These are phyloP conservation scores for Nicotiana otophora DNA, from an alignment of 257 asterid genomes.

Conservation along the genomic window DNA sequence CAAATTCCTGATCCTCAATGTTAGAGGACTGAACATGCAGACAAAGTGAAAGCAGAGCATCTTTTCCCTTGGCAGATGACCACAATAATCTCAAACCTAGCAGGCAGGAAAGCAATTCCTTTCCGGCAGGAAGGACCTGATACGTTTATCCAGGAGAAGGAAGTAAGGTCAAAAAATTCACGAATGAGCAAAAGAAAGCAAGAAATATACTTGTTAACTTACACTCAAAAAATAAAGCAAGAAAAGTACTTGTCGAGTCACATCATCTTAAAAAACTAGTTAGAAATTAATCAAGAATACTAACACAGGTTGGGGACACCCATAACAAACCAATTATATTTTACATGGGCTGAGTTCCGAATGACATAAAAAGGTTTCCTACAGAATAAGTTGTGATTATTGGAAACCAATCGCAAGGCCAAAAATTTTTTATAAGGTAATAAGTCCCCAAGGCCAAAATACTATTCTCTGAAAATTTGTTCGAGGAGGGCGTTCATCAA, in stretches of 20 bases:
- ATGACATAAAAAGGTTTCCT: background rate
- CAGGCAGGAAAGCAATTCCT: constrained; percentile 60
- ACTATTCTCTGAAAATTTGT: background rate
- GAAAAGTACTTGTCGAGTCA: background rate
- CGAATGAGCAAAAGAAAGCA: background rate
- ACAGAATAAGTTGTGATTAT: background rate
- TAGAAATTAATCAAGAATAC: background rate
- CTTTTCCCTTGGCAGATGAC: constrained; percentile 51
- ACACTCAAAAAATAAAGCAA: background rate
- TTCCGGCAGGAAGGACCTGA: constrained; percentile 78
- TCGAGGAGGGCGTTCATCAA: background rate
- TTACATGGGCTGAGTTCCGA: background rate
- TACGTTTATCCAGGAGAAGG: background rate
- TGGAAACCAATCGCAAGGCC: background rate
- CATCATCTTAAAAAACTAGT: constrained; percentile 5
- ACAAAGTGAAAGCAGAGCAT: constrained; percentile 51
- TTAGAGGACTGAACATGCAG: constrained; percentile 32
- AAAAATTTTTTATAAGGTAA: too few species aligned
- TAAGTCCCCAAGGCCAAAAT: background rate
- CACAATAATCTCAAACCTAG: constrained; percentile 65
- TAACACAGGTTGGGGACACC: too few species aligned
- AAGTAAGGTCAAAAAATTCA: background rate
- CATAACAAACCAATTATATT: background rate
- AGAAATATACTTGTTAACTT: background rate
- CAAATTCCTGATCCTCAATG: constrained; percentile 41